A percentile compares a stretch with the other conserved stretches of the same genome.
Conservation (phyloP, 2,329 filamentous ascomycete species). For the Fusarium torulosum region DNA sequence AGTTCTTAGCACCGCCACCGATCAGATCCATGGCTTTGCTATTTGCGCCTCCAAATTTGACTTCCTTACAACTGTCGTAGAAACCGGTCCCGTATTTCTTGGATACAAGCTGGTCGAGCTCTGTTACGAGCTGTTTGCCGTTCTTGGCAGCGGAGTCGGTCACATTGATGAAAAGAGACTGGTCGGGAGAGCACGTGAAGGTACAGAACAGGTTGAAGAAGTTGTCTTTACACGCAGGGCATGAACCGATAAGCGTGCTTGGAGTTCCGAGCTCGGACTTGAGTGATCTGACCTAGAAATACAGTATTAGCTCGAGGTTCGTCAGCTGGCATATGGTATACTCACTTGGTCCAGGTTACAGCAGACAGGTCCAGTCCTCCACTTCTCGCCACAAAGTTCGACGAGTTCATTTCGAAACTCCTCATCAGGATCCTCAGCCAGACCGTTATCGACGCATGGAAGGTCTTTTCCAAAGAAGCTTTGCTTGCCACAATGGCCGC, state of each 20-base stretch:
- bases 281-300: conserved; percentile 76
- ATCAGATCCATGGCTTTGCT: conserved; percentile 96
- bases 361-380: conserved; percentile 86
- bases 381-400: conserved; percentile 87
- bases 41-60: conserved; percentile 96
- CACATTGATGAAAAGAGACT: conserved; percentile 94
- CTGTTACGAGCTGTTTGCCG: conserved; percentile 77
- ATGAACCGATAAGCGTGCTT: conserved; percentile 89
- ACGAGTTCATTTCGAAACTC: conserved; percentile 82
- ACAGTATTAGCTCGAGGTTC: conserved; percentile 21
- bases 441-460: conserved; percentile 91
- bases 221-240: conserved; percentile 97
- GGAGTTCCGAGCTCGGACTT: conserved; percentile 88
- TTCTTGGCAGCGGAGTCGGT: conserved; percentile 76
- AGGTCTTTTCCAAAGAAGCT: conserved; percentile 90
- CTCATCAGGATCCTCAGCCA: conserved; percentile 79
- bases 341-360: conserved; percentile 82
- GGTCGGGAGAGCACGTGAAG: conserved; percentile 97
- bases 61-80: conserved; percentile 98
- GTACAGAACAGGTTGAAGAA: conserved; percentile 99
- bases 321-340: conserved; percentile 30
- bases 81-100: conserved; percentile 87
- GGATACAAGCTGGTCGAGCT: conserved; percentile 90
- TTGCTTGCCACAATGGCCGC: conserved; percentile 91
- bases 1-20: conserved; percentile 93